Base-by-base conservation (phyloP, 169 alveolate genomes). In the Cryptosporidium tyzzeri region DNA sequence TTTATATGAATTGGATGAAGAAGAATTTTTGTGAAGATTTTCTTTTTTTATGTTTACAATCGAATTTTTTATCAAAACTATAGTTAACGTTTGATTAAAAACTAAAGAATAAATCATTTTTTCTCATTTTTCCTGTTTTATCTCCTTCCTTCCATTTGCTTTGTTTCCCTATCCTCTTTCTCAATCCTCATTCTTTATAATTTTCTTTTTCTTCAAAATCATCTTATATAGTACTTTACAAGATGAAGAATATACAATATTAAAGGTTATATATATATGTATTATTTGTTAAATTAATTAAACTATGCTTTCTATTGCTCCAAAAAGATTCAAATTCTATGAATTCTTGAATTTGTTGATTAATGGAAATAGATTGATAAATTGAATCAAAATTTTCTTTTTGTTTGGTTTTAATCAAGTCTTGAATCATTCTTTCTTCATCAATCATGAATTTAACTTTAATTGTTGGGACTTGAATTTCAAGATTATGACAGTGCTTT, bases 391-490 rank as follows among this genome's bases (percentile, higher is more conserved):
- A 55, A 10, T 21, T 26, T 26, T 55, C 67, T 37, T 55, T 55
- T 55, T 55, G 67, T 10, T 26, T 55, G 14, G n/a, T 26, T 26
- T 55, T 37, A 55, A 55, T 55, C 35, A 55, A n/a, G 3, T 26
- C 18, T 1, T 26, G 67, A 3, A 55, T 55, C 1, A 31, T 29
- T 2, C 12, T 65, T 39, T 35, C 45, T 29, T 62, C 71, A 14
- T 35, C 48, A 1, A 21, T 35, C 50, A 33, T 35, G 18, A 9
- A 65, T 21, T 35, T 65, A 33, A 65, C 18, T 35, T 21, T 65
- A 10, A 65, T 29, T 65, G 50, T 65, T 12, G 71, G 71, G 50
- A 33, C 31, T n/a, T n/a, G 71, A 65, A 26, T 55, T 26, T 55
- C 67, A n/a, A 55, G 35, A 55, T 26, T 37, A 55, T 7, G 37